Evolutionary conservation across 768 basidiomycete species (phyloP).

Genomic region (Exidia glandulosa): DNA sequence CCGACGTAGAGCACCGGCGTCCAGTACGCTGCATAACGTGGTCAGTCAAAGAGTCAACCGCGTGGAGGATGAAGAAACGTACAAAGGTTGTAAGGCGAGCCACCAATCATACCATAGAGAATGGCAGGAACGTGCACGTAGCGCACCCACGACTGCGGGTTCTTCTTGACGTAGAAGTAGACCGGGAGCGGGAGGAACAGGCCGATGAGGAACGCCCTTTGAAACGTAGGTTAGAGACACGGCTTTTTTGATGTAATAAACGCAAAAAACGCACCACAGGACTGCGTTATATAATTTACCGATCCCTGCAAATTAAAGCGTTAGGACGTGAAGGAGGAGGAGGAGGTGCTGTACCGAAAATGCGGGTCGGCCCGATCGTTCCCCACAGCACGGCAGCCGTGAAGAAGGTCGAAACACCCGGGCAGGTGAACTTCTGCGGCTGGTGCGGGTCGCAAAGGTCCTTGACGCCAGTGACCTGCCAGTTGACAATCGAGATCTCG

Average conservation of each 20-base stretch:
- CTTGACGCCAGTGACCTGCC: slow-evolving; percentile 22
- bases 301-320: too few relatives aligned
- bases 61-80: not conserved
- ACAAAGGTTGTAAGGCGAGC: slow-evolving; percentile 1
- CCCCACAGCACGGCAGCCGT: slow-evolving; percentile 23
- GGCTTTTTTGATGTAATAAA: too few relatives aligned
- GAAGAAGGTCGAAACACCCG: slow-evolving; percentile 22
- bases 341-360: too few relatives aligned
- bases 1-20: not conserved
- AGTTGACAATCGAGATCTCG: slow-evolving; percentile 17
- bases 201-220: slow-evolving; percentile 25
- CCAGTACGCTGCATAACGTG: not conserved
- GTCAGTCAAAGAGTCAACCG: not conserved
- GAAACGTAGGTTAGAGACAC: too few relatives aligned
- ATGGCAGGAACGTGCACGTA: slow-evolving; percentile 3
- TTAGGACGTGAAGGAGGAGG: too few relatives aligned
- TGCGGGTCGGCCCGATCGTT: slow-evolving; percentile 14
- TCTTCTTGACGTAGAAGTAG: not conserved
- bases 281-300: slow-evolving; percentile 10
- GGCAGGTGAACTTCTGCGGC: slow-evolving; percentile 17
- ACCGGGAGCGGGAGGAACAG: slow-evolving; percentile 2
- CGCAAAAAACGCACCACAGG: too few relatives aligned
- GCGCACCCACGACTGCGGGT: not conserved
- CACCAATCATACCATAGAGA: not conserved
- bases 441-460: slow-evolving; percentile 12